Conservation (phyloP, 768 basidiomycete species). For the Termitomyces bulborhizus region DNA sequence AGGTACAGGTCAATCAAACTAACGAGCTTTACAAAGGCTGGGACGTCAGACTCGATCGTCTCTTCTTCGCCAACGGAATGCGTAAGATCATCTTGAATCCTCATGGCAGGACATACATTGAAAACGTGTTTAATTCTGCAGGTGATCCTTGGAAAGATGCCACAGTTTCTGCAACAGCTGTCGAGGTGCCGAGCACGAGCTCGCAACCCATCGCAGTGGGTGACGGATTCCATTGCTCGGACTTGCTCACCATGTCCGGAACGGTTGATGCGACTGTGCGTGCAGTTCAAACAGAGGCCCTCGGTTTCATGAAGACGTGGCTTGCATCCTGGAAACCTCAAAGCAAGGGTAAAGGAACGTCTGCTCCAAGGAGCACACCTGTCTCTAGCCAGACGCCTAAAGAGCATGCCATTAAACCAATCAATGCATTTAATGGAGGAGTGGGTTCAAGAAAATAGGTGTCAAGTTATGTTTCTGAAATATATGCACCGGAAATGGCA, state of each 20-base stretch:
- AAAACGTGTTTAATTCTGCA: constrained; percentile 16
- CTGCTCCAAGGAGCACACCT: background rate
- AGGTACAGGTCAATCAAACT: constrained; percentile 35
- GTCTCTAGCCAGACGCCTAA: background rate
- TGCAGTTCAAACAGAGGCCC: constrained; percentile 45
- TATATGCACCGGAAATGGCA: no score
- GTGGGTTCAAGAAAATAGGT: background rate
- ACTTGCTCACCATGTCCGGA: constrained; percentile 37
- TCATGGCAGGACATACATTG: background rate
- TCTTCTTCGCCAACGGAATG: constrained; percentile 67
- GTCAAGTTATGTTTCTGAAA: no score
- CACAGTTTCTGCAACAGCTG: constrained; percentile 54
- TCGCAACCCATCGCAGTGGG: constrained; percentile 50
- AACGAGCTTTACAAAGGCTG: constrained; percentile 55
- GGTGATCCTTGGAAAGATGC: constrained; percentile 72
- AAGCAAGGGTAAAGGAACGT: background rate
- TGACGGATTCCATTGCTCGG: constrained; percentile 67
- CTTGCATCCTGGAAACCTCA: constrained; percentile 25
- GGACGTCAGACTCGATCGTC: constrained; percentile 46
- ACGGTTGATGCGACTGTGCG: constrained; percentile 43
- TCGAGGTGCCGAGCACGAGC: constrained; percentile 37
- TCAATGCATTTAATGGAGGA: background rate
- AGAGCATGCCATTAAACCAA: background rate
- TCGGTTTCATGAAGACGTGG: constrained; percentile 54
- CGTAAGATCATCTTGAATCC: constrained; percentile 34